A percentile compares a stretch with the other conserved stretches of the same genome.
phyloP scores from a whole-genome alignment of 805 yeast species.

The Metschnikowia matae region DNA sequence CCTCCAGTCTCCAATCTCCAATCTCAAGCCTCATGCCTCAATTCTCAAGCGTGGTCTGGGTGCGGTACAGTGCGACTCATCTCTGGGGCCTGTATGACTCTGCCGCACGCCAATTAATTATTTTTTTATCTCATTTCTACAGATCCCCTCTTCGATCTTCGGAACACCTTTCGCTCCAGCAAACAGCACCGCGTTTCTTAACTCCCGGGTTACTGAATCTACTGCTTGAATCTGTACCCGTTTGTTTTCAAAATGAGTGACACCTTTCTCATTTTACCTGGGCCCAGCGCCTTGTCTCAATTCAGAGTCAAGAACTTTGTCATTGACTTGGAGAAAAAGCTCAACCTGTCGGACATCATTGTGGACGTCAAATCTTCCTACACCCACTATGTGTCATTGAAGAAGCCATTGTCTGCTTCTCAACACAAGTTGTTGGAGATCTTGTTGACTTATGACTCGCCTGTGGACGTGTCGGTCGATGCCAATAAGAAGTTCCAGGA shows the following conservation, averaged over 20 bases:
- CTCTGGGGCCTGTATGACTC: slow-evolving; percentile 6
- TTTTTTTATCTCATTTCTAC: not conserved
- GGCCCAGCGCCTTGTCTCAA: slow-evolving; percentile 84
- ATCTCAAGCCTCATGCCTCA: too few relatives aligned
- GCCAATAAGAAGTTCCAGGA: slow-evolving; percentile 39
- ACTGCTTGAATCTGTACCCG: not conserved
- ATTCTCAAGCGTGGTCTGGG: not conserved
- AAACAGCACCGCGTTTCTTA: slow-evolving; percentile 1
- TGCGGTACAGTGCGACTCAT: slow-evolving; percentile 1
- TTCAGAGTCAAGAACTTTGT: slow-evolving; percentile 76
- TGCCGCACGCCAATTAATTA: slow-evolving; percentile 7
- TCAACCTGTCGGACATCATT: slow-evolving; percentile 58
- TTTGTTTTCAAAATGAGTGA: slow-evolving; percentile 14
- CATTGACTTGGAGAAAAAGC: slow-evolving; percentile 67
- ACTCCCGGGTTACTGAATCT: slow-evolving; percentile 1
- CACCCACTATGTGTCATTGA: slow-evolving; percentile 74
- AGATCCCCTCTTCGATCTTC: slow-evolving; percentile 1
- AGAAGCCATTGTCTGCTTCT: slow-evolving; percentile 32
- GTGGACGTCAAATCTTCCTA: slow-evolving; percentile 68
- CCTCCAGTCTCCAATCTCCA: too few relatives aligned
- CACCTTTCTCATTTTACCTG: slow-evolving; percentile 54
- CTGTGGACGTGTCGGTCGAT: slow-evolving; percentile 51
- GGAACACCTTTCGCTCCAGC: not conserved
- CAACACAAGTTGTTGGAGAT: slow-evolving; percentile 50
- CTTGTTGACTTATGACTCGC: slow-evolving; percentile 71